These are phyloP conservation scores for Carpinus viminea DNA, from an alignment of 306 rosid species.

Conservation along the genomic window DNA sequence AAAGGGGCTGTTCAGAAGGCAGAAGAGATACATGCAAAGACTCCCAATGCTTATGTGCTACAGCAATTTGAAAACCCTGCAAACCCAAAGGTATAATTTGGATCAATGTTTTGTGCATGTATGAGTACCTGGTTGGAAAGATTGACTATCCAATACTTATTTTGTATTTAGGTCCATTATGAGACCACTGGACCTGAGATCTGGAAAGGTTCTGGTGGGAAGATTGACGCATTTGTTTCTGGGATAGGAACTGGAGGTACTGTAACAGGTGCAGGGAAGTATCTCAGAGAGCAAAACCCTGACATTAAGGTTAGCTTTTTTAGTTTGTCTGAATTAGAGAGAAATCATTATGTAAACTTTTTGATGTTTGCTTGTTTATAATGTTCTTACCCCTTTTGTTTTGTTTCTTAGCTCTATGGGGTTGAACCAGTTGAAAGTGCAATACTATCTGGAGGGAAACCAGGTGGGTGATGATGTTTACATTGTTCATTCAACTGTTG, in stretches of 20 bases:
- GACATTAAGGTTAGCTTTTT: constrained; percentile 60
- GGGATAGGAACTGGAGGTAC: constrained; percentile 98
- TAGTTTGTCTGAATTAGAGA: constrained; percentile 15
- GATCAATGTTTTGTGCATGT: constrained; percentile 9
- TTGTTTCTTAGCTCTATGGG: constrained; percentile 61
- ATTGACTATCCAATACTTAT: constrained; percentile 7
- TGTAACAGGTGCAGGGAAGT: constrained; percentile 80
- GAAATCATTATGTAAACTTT: neutral
- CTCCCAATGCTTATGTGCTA: constrained; percentile 77
- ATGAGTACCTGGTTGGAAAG: constrained; percentile 13
- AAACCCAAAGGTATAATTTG: constrained; percentile 67
- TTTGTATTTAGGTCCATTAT: constrained; percentile 63
- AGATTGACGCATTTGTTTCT: constrained; percentile 85
- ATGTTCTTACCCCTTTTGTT: neutral
- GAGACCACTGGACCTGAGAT: constrained; percentile 96
- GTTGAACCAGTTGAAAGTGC: constrained; percentile 93
- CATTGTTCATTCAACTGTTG: neutral
- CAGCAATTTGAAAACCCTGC: constrained; percentile 95
- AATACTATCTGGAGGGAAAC: constrained; percentile 81
- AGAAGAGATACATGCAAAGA: constrained; percentile 69
- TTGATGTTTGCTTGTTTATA: neutral
- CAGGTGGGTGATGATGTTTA: constrained; percentile 55
- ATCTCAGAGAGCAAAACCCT: constrained; percentile 85
- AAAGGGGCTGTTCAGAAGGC: constrained; percentile 90
- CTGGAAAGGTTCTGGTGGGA: constrained; percentile 73